These are phyloP conservation scores for Berberis vulgaris DNA, from an alignment of 164 flowering plant species.

Conservation along the genomic window DNA sequence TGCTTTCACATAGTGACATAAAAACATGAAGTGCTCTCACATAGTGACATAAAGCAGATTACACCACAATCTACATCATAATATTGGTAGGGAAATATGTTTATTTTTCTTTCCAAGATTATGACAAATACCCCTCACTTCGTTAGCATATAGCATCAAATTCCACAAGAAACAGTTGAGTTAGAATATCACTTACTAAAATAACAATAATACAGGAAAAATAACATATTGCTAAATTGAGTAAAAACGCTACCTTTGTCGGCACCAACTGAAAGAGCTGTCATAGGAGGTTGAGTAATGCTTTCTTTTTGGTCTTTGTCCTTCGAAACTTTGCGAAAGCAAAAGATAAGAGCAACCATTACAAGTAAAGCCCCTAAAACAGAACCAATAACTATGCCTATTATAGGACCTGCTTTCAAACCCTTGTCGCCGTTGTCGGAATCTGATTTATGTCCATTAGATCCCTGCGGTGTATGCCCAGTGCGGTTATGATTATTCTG, in stretches of 20 bases:
- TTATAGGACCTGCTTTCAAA: constrained; percentile 38
- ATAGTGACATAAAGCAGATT: too few species aligned
- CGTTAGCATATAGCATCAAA: too few species aligned
- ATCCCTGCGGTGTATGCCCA: constrained; percentile 19
- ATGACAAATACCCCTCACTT: too few species aligned
- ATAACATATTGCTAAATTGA: not conserved
- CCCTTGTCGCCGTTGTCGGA: constrained; percentile 24
- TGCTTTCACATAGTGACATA: too few species aligned
- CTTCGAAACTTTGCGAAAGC: constrained; percentile 29
- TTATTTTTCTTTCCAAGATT: too few species aligned
- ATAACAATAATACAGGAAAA: not conserved
- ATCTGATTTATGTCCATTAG: constrained; percentile 25
- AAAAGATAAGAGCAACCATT: constrained; percentile 44
- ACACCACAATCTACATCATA: too few species aligned
- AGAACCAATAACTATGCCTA: constrained; percentile 62
- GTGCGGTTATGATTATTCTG: constrained; percentile 29
- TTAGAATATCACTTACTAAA: not conserved
- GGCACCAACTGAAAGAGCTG: constrained; percentile 31
- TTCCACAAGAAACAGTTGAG: too few species aligned
- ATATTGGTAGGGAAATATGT: too few species aligned
- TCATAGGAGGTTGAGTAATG: constrained; percentile 32
- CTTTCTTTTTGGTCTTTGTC: constrained; percentile 30
- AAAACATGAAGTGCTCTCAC: too few species aligned
- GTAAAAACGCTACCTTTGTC: constrained; percentile 31
- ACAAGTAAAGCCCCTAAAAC: constrained; percentile 24